These are phyloP conservation scores for Amaranthus tricolor DNA, from an alignment of 179 eudicot species.

Conservation along the genomic window DNA sequence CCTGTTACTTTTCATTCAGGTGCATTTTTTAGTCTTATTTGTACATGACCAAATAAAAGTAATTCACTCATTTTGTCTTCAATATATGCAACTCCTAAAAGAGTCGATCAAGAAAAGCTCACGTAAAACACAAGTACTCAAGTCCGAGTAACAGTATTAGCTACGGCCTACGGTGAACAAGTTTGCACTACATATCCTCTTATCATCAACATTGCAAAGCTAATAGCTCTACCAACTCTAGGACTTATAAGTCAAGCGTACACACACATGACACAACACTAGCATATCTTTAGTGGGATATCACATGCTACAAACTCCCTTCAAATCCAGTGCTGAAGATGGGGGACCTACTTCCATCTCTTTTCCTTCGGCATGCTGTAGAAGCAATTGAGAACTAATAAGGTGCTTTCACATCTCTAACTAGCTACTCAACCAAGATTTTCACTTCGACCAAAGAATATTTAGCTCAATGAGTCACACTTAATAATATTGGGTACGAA, in stretches of 20 bases:
- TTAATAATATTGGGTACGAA: neutral
- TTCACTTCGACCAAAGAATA: conserved; percentile 19
- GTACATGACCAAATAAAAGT: too few relatives aligned
- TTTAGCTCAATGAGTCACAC: neutral
- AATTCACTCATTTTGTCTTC: too few relatives aligned
- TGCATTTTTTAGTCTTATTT: too few relatives aligned
- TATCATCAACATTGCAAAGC: conserved; percentile 29
- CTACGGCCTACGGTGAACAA: neutral
- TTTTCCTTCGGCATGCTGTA: conserved; percentile 25
- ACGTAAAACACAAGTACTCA: too few relatives aligned
- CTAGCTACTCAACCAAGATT: conserved; percentile 3
- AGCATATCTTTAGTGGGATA: conserved; percentile 28
- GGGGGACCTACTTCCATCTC: conserved; percentile 29
- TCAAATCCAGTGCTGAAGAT: conserved; percentile 13
- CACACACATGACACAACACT: neutral
- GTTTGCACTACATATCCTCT: conserved; percentile 27
- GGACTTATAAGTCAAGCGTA: conserved; percentile 4
- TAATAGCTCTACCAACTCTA: conserved; percentile 19
- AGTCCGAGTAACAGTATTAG: too few relatives aligned
- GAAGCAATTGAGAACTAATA: conserved; percentile 5
- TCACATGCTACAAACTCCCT: conserved; percentile 29
- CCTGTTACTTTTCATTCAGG: too few relatives aligned
- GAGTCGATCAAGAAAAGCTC: too few relatives aligned
- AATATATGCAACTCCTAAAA: too few relatives aligned
- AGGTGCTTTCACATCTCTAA: conserved; percentile 27